Evolutionary conservation across 495 filamentous ascomycete genomes (phyloP).

Genomic region (Penicillium daleae): DNA sequence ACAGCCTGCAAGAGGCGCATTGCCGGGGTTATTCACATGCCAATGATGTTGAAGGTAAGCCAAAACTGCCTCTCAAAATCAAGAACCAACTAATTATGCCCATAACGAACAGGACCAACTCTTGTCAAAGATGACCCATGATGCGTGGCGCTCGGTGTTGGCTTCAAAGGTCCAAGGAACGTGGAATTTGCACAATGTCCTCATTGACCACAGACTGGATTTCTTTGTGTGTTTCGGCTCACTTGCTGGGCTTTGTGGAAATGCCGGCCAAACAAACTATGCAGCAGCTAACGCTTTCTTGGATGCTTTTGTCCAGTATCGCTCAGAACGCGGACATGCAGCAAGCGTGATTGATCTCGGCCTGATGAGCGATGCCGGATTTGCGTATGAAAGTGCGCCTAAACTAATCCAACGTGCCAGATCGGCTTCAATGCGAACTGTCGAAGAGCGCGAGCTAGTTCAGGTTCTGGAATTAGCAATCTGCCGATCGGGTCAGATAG

Average conservation of each 20-base stretch:
- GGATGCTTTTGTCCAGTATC: conserved; percentile 9
- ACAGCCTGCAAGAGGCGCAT: conserved; percentile 14
- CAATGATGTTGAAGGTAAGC: conserved; percentile 33
- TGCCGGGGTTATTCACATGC: conserved; percentile 35
- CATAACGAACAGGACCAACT: background rate
- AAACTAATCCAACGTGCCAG: conserved; percentile 3
- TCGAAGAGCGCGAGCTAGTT: background rate
- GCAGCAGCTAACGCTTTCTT: conserved; percentile 11
- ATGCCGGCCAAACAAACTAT: conserved; percentile 9
- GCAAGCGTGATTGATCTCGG: conserved; percentile 10
- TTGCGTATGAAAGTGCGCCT: conserved; percentile 2
- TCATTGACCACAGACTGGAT: background rate
- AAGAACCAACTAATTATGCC: background rate
- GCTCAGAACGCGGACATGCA: background rate
- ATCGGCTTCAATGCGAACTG: conserved; percentile 1
- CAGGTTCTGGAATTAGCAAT: conserved; percentile 4
- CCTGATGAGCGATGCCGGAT: conserved; percentile 6
- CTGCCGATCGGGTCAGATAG: background rate
- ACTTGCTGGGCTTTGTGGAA: background rate
- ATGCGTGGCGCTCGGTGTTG: background rate
- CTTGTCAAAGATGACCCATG: background rate
- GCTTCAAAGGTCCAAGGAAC: conserved; percentile 12
- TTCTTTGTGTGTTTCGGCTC: conserved; percentile 16
- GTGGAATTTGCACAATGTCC: conserved; percentile 15
- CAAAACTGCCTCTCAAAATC: background rate